phyloP scores from a whole-genome alignment of 306 rosid genomes.

The Ormosia emarginata region DNA sequence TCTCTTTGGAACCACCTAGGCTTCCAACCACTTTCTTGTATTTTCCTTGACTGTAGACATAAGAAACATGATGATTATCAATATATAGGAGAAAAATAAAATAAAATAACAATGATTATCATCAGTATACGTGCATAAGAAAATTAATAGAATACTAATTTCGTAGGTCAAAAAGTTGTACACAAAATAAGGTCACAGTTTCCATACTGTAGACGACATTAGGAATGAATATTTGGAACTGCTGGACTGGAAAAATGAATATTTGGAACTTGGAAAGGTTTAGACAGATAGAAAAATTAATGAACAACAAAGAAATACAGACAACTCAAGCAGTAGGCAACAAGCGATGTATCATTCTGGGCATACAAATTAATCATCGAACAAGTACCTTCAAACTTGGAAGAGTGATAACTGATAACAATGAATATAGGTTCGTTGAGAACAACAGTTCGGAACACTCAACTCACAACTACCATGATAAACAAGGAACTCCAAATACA shows the following conservation, averaged over 20 bases:
- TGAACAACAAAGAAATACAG: neutral
- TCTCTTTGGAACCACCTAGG: slow-evolving; percentile 84
- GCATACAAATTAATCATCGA: neutral
- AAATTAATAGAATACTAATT: neutral
- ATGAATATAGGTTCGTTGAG: neutral
- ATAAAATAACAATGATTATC: neutral
- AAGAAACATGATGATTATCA: neutral
- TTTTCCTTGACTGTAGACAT: slow-evolving; percentile 66
- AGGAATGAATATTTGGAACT: neutral
- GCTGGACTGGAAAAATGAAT: neutral
- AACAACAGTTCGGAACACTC: neutral
- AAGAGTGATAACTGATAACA: neutral
- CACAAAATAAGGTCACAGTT: neutral
- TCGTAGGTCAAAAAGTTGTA: neutral
- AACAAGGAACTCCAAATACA: neutral
- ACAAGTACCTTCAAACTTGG: neutral
- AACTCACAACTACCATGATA: neutral
- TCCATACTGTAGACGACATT: neutral
- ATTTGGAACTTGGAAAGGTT: neutral
- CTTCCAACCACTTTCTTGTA: slow-evolving; percentile 97
- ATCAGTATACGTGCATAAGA: neutral
- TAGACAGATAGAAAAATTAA: neutral
- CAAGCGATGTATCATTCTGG: neutral
- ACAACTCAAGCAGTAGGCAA: neutral
- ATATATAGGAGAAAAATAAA: neutral